Conservation (phyloP, 192 early-diverging fungal species). For the Umbelopsis ramanniana region DNA sequence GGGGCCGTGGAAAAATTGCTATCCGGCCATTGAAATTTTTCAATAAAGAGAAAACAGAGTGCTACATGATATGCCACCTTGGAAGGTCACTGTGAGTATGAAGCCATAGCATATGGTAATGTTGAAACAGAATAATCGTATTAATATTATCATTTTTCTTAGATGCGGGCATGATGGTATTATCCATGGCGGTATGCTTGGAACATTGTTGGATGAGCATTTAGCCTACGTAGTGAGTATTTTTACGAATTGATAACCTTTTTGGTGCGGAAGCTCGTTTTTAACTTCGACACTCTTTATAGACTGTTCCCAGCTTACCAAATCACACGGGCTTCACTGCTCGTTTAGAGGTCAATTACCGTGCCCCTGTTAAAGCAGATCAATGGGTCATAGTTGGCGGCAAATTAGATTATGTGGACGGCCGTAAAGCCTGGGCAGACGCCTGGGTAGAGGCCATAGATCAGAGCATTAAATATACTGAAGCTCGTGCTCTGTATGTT, state of each 20-base stretch:
- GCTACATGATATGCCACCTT: slow-evolving; percentile 63
- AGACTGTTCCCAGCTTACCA: slow-evolving; percentile 30
- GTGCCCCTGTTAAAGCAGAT: slow-evolving; percentile 26
- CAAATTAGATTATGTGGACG: slow-evolving; percentile 24
- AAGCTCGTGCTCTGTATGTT: slow-evolving; percentile 33
- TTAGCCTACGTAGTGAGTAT: slow-evolving; percentile 40
- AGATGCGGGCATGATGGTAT: slow-evolving; percentile 45
- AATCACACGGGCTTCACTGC: slow-evolving; percentile 36
- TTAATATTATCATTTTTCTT: background rate
- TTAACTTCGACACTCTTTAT: background rate
- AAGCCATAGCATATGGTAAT: background rate
- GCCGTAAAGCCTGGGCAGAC: slow-evolving; percentile 34
- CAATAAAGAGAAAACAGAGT: slow-evolving; percentile 53
- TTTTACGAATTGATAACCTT: background rate
- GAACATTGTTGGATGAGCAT: slow-evolving; percentile 39
- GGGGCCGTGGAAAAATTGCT: slow-evolving; percentile 58
- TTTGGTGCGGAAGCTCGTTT: background rate
- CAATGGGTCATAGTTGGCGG: slow-evolving; percentile 36
- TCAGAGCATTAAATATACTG: slow-evolving; percentile 14
- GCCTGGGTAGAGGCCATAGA: slow-evolving; percentile 33
- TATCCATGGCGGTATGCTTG: slow-evolving; percentile 73
- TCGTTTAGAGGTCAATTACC: slow-evolving; percentile 35
- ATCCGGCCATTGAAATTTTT: slow-evolving; percentile 57
- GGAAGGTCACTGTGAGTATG: slow-evolving; percentile 57
- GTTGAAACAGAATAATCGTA: background rate